Percentiles rank a stretch among this genome's conserved stretches.
phyloP scores from a whole-genome alignment of 495 filamentous ascomycete species.

The Diplogelasinospora grovesii region DNA sequence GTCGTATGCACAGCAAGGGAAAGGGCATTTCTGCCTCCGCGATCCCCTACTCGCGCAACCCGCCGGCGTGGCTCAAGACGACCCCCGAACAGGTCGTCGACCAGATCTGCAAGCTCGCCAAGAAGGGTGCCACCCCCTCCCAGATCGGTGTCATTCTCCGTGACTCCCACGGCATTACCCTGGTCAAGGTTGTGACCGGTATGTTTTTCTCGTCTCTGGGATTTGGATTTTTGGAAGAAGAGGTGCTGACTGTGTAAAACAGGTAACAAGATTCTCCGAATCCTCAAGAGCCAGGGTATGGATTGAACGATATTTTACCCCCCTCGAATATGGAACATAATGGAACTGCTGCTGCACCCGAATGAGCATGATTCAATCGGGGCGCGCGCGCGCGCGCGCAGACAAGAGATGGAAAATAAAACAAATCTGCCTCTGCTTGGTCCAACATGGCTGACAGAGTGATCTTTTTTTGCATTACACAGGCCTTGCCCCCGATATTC shows the following conservation, averaged over 20 bases:
- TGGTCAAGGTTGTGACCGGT: constrained; percentile 96
- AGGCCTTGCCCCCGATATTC: constrained; percentile 97
- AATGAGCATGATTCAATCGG: not conserved
- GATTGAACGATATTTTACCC: constrained; percentile 15
- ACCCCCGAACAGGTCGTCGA: constrained; percentile 86
- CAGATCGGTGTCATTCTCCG: constrained; percentile 98
- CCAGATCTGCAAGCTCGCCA: constrained; percentile 97
- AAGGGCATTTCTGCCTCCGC: constrained; percentile 96
- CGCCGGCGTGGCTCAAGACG: constrained; percentile 90
- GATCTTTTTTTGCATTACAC: constrained; percentile 64
- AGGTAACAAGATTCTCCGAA: constrained; percentile 99
- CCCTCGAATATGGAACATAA: constrained; percentile 3
- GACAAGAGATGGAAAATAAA: constrained; percentile 5
- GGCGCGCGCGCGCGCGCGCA: not conserved
- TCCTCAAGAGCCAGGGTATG: constrained; percentile 73
- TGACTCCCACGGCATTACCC: constrained; percentile 94
- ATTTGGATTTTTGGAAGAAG: constrained; percentile 4
- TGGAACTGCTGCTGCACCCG: not conserved
- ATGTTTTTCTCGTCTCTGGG: constrained; percentile 31
- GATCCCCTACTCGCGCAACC: constrained; percentile 89
- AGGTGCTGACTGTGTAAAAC: constrained; percentile 17
- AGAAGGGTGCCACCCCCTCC: constrained; percentile 92
- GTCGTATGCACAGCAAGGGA: constrained; percentile 97
- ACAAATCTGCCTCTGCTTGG: constrained; percentile 80
- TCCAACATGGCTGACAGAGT: constrained; percentile 89